Evolutionary conservation across 495 filamentous ascomycete genomes (phyloP).

Genomic region (Aspergillus nanangensis): DNA sequence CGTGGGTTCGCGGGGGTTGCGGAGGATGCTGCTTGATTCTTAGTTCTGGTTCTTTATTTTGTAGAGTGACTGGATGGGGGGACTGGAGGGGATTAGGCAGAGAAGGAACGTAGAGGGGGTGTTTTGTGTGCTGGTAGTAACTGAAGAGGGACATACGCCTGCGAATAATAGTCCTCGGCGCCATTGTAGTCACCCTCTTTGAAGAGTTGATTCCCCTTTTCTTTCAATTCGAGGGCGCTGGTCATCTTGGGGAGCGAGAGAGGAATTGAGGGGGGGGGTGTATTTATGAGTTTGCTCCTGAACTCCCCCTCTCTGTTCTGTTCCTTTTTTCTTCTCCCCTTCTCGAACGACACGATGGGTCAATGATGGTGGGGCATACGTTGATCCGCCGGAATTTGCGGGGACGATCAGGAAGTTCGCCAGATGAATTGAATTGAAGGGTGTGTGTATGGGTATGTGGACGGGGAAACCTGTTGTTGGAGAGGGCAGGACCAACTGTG

Average conservation of each 20-base stretch:
- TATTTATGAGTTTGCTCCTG: background rate
- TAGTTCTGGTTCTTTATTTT: too few species aligned
- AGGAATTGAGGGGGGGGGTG: background rate
- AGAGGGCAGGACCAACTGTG: too few species aligned
- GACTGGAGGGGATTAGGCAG: background rate
- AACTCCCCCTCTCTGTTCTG: background rate
- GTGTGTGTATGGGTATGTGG: too few species aligned
- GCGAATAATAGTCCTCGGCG: constrained; percentile 77
- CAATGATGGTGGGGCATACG: constrained; percentile 1
- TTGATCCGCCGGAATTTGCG: constrained; percentile 2
- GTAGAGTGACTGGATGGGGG: too few species aligned
- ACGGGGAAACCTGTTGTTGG: too few species aligned
- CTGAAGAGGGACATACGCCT: constrained; percentile 73
- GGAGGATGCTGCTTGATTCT: constrained; percentile 49
- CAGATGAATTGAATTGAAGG: too few species aligned
- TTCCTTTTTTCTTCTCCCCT: background rate
- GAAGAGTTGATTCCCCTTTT: constrained; percentile 50
- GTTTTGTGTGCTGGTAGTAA: too few species aligned
- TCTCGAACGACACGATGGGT: background rate
- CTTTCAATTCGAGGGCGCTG: constrained; percentile 42
- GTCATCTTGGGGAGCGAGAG: background rate
- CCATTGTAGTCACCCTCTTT: constrained; percentile 63
- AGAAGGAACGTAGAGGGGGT: background rate
- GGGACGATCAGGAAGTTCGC: too few species aligned
- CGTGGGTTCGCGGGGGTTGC: constrained; percentile 42